Evolutionary conservation across 2,329 filamentous ascomycete genomes (phyloP).

Genomic region (Trichoderma lentiforme): DNA sequence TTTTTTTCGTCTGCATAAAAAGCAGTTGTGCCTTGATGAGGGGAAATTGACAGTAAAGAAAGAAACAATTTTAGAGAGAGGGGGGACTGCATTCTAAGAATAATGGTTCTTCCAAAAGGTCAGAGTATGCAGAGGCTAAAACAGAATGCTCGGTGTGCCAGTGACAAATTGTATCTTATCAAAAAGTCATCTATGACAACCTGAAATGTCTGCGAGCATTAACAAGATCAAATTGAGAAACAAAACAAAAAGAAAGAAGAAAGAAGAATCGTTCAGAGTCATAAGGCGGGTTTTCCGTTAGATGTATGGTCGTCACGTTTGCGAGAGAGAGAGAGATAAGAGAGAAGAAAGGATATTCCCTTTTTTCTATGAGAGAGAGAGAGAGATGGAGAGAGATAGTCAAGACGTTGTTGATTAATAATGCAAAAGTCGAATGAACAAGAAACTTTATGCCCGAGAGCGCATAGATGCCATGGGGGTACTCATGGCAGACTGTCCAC

Average conservation of each 20-base stretch:
- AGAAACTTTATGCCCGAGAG: constrained; percentile 33
- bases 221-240: background rate
- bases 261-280: constrained; percentile 18
- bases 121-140: background rate
- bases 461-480: constrained; percentile 37
- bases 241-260: constrained; percentile 3
- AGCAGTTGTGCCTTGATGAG: background rate
- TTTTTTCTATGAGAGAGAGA: background rate
- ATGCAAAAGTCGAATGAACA: constrained; percentile 14
- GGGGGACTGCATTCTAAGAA: background rate
- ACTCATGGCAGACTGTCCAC: constrained; percentile 33
- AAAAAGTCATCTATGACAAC: constrained; percentile 11
- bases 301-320: constrained; percentile 12
- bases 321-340: background rate
- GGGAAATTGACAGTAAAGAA: constrained; percentile 1
- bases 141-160: constrained; percentile 8
- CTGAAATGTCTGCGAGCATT: background rate
- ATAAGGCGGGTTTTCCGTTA: constrained; percentile 14
- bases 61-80: background rate
- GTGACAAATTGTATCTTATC: background rate
- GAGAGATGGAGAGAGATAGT: background rate
- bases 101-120: background rate
- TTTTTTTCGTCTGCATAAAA: background rate
- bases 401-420: constrained; percentile 19
- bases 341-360: background rate